Percentiles rank a stretch among this genome's conserved stretches.
These are phyloP conservation scores for Magnolia sinica DNA, from an alignment of 164 flowering plant species.

Conservation along the genomic window DNA sequence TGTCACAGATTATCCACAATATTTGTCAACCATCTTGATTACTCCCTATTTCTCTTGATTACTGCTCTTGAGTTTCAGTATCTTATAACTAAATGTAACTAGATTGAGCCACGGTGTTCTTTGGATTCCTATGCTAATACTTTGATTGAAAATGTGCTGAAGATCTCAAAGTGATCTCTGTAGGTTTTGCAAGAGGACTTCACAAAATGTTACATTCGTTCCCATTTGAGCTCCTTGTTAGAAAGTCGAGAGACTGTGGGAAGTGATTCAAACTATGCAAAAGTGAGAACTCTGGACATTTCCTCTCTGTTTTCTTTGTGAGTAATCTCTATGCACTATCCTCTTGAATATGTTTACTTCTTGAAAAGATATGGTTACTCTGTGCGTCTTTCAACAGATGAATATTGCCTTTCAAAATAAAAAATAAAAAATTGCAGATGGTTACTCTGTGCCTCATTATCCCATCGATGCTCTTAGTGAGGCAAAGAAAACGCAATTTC, in stretches of 20 bases:
- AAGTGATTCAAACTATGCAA: constrained; percentile 40
- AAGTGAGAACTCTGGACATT: constrained; percentile 45
- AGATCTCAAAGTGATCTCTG: constrained; percentile 10
- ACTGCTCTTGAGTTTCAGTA: not conserved
- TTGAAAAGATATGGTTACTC: not conserved
- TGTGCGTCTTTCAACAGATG: not conserved
- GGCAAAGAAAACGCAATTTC: no score
- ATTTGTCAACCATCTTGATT: no score
- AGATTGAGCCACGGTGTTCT: not conserved
- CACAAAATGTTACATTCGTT: constrained; percentile 66
- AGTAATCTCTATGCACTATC: not conserved
- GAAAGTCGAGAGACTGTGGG: constrained; percentile 23
- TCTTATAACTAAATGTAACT: not conserved
- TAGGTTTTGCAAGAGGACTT: constrained; percentile 92
- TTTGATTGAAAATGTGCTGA: not conserved
- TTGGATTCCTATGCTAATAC: not conserved
- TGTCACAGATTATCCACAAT: no score
- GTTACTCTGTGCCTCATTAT: no score
- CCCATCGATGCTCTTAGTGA: no score
- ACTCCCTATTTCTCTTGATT: not conserved
- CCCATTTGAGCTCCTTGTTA: constrained; percentile 53
- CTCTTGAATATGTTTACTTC: not conserved
- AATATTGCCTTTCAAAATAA: not conserved
- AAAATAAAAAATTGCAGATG: no score
- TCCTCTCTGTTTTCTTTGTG: not conserved